A percentile compares a stretch with the other conserved stretches of the same genome.
phyloP scores from a whole-genome alignment of 805 yeast species.

The Sugiyamaella marilandica region DNA sequence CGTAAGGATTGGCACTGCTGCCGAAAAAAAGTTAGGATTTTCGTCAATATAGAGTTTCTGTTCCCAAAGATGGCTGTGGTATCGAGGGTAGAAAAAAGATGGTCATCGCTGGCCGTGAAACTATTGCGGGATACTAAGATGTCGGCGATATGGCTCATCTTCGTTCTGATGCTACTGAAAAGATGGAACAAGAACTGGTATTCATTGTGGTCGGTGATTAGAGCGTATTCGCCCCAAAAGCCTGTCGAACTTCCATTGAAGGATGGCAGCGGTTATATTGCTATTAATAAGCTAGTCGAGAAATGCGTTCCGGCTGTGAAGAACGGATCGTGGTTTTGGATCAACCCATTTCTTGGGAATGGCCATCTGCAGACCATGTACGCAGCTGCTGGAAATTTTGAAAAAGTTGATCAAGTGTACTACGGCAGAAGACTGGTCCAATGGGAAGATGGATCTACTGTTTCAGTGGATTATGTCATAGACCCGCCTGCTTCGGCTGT shows the following conservation, averaged over 20 bases:
- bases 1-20: no score
- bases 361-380: constrained; percentile 78
- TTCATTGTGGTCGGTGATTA: not conserved
- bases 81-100: no score
- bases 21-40: no score
- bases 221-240: not conserved
- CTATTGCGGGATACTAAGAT: no score
- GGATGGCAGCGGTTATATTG: constrained; percentile 7
- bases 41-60: no score
- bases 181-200: not conserved
- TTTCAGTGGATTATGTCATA: constrained; percentile 71
- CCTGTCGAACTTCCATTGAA: constrained; percentile 18
- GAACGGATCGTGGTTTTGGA: constrained; percentile 46
- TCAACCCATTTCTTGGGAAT: constrained; percentile 60
- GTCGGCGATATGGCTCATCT: not conserved
- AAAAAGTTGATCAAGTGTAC: constrained; percentile 51
- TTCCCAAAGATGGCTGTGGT: no score
- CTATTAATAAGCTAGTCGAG: constrained; percentile 33
- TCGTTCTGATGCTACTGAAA: not conserved
- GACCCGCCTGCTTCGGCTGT: constrained; percentile 33
- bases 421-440: constrained; percentile 75
- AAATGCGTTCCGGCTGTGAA: constrained; percentile 42
- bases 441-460: constrained; percentile 62
- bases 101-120: no score
- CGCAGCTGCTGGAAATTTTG: constrained; percentile 51